Conservation (phyloP, 2,329 filamentous ascomycete genomes). For the Beauveria pseudobassiana region DNA sequence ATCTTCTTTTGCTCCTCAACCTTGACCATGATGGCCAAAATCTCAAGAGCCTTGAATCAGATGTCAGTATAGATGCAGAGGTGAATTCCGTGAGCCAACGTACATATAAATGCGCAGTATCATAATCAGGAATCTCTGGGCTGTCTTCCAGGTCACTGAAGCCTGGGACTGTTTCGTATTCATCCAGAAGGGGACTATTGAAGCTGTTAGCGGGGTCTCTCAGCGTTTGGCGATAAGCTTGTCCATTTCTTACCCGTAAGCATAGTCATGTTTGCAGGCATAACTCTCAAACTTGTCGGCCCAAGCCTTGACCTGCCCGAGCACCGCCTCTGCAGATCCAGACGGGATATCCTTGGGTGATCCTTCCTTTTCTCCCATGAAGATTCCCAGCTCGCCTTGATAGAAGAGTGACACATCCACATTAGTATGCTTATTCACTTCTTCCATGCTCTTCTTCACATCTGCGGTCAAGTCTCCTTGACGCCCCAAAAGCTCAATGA, state of each 20-base stretch:
- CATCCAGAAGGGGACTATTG: neutral
- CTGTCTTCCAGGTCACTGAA: neutral
- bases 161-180: neutral
- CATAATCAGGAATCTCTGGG: neutral
- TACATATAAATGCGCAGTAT: neutral
- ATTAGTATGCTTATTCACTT: neutral
- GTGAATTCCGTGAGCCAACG: neutral
- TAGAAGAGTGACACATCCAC: neutral
- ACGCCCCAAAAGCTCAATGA: neutral
- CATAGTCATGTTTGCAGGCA: neutral
- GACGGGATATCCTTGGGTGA: neutral
- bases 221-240: neutral
- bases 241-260: neutral
- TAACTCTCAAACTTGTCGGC: neutral
- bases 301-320: neutral
- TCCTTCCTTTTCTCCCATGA: neutral
- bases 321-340: neutral
- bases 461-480: neutral
- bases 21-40: neutral
- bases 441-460: neutral
- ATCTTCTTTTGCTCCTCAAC: neutral
- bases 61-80: neutral
- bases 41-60: neutral
- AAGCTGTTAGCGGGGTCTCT: neutral
- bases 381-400: neutral